These are phyloP conservation scores for Zizania latifolia DNA, from an alignment of 176 grass and related monocot genomes.

Conservation along the genomic window DNA sequence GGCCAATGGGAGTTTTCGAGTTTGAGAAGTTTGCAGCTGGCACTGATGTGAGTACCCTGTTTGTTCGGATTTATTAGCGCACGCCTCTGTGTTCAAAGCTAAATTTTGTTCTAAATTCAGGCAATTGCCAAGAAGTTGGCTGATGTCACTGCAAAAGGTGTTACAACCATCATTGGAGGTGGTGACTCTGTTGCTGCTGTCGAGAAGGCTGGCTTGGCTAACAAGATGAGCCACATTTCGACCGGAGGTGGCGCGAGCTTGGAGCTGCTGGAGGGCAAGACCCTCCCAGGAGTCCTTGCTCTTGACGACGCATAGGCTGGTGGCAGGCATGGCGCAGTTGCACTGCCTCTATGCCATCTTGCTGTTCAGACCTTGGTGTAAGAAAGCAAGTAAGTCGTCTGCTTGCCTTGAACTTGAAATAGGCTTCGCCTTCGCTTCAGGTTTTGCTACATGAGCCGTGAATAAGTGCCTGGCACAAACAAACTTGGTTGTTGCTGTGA, in stretches of 20 bases:
- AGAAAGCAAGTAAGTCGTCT: neutral
- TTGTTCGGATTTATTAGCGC: neutral
- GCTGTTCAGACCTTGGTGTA: neutral
- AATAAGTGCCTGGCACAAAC: slow-evolving; percentile 25
- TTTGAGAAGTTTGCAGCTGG: slow-evolving; percentile 83
- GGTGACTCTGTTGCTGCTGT: slow-evolving; percentile 83
- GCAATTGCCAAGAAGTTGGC: slow-evolving; percentile 70
- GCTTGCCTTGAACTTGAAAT: neutral
- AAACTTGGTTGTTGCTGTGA: neutral
- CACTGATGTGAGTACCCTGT: slow-evolving; percentile 52
- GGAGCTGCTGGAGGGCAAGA: slow-evolving; percentile 71
- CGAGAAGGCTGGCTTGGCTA: slow-evolving; percentile 60
- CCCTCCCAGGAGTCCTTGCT: slow-evolving; percentile 72
- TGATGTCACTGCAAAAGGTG: slow-evolving; percentile 48
- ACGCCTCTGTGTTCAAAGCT: neutral
- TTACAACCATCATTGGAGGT: slow-evolving; percentile 73
- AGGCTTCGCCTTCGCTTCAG: neutral
- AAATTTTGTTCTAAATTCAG: slow-evolving; percentile 15
- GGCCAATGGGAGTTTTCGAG: slow-evolving; percentile 89
- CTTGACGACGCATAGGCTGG: slow-evolving; percentile 59
- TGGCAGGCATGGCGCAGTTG: neutral
- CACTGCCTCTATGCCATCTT: neutral
- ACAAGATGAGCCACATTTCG: slow-evolving; percentile 95
- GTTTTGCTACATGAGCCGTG: slow-evolving; percentile 14
- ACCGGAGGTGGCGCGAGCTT: slow-evolving; percentile 77